These are phyloP conservation scores for Talaromyces pinophilus DNA, from an alignment of 2,329 filamentous ascomycete species.

Conservation along the genomic window DNA sequence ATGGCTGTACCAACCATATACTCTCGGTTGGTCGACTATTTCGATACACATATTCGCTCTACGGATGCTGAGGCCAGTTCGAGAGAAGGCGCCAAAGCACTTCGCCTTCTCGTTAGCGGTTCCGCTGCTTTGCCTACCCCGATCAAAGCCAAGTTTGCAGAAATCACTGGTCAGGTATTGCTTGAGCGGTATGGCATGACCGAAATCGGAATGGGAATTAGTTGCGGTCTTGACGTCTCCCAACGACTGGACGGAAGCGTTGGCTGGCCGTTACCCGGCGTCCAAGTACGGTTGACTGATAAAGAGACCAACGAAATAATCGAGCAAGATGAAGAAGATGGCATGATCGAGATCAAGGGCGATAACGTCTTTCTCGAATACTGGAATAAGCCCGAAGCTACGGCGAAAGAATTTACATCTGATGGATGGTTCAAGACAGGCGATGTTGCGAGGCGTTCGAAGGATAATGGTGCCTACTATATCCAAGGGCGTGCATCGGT, in stretches of 20 bases:
- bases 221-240: conserved; percentile 45
- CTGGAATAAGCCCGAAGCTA: conserved; percentile 46
- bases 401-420: conserved; percentile 47
- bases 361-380: conserved; percentile 45
- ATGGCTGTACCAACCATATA: conserved; percentile 56
- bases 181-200: conserved; percentile 55
- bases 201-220: conserved; percentile 53
- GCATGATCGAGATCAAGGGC: conserved; percentile 48
- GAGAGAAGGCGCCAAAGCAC: conserved; percentile 35
- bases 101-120: conserved; percentile 46
- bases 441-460: conserved; percentile 44
- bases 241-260: conserved; percentile 51
- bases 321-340: conserved; percentile 38
- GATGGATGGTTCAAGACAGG: conserved; percentile 55
- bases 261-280: conserved; percentile 51
- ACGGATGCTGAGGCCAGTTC: conserved; percentile 38
- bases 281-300: conserved; percentile 49
- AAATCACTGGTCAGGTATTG: conserved; percentile 46
- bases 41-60: conserved; percentile 41
- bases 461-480: conserved; percentile 47
- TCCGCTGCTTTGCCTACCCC: conserved; percentile 47
- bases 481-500: conserved; percentile 56
- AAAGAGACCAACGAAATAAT: conserved; percentile 40
- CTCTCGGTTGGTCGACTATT: conserved; percentile 51
- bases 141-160: conserved; percentile 43